A percentile compares a stretch with the other conserved stretches of the same genome.
Evolutionary conservation across 169 alveolate species (phyloP).

Genomic region (Plasmodium vinckei): DNA sequence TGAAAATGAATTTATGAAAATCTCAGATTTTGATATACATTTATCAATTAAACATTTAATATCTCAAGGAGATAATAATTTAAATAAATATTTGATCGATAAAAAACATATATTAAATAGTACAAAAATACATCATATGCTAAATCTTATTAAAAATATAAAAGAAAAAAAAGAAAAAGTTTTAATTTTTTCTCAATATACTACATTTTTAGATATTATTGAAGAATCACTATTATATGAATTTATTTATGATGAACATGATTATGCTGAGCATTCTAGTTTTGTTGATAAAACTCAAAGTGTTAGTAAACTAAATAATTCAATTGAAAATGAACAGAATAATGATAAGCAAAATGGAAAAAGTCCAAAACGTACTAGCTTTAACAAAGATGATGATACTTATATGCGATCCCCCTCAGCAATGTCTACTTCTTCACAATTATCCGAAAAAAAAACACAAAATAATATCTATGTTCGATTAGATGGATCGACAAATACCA

Average conservation of each 20-base stretch:
- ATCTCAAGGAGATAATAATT: slow-evolving; percentile 70
- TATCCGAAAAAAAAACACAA: background rate
- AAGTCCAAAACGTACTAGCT: background rate
- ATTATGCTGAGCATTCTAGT: slow-evolving; percentile 18
- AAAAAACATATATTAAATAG: slow-evolving; percentile 79
- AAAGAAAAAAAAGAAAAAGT: slow-evolving; percentile 86
- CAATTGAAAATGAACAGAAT: background rate
- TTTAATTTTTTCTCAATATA: slow-evolving; percentile 94
- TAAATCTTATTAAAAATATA: slow-evolving; percentile 79
- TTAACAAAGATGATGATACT: background rate
- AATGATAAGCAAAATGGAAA: slow-evolving; percentile 11
- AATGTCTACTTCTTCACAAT: slow-evolving; percentile 11
- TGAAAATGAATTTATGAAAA: slow-evolving; percentile 79
- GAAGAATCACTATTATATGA: slow-evolving; percentile 86
- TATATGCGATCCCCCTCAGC: slow-evolving; percentile 21
- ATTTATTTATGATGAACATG: slow-evolving; percentile 76
- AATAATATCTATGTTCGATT: slow-evolving; percentile 86
- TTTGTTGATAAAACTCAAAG: slow-evolving; percentile 30
- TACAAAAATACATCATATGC: slow-evolving; percentile 80
- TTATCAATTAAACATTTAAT: slow-evolving; percentile 77
- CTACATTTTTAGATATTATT: slow-evolving; percentile 92
- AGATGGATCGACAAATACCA: slow-evolving; percentile 97
- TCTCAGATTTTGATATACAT: slow-evolving; percentile 88
- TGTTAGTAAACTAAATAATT: background rate
- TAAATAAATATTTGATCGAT: slow-evolving; percentile 75